Percentiles rank a stretch among this genome's conserved stretches.
Evolutionary conservation across 2,329 filamentous ascomycete species (phyloP).

Genomic region (Bipolaris bicolor): DNA sequence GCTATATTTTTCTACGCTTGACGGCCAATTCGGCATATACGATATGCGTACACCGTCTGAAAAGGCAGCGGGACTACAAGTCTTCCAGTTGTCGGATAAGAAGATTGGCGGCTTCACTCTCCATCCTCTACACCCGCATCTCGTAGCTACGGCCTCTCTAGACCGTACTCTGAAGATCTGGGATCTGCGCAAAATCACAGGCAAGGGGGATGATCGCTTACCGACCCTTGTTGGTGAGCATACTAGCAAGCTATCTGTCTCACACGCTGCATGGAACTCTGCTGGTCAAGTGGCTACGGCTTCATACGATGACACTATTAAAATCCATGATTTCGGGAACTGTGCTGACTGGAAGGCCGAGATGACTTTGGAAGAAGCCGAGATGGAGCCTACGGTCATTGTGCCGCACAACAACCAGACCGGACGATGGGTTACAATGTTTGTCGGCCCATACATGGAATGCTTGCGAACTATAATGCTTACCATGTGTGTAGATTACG

Average conservation of each 20-base stretch:
- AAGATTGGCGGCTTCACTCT: slow-evolving; percentile 95
- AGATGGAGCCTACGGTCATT: slow-evolving; percentile 71
- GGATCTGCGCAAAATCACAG: slow-evolving; percentile 82
- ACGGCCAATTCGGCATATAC: slow-evolving; percentile 79
- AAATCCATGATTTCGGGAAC: slow-evolving; percentile 79
- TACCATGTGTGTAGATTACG: slow-evolving; percentile 59
- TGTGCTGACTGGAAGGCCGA: slow-evolving; percentile 57
- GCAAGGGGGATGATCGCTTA: slow-evolving; percentile 63
- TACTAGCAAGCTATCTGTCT: slow-evolving; percentile 81
- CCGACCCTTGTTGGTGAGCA: slow-evolving; percentile 82
- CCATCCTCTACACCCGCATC: slow-evolving; percentile 78
- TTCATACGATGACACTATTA: slow-evolving; percentile 93
- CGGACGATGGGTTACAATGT: slow-evolving; percentile 89
- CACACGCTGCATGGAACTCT: slow-evolving; percentile 87
- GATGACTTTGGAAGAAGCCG: slow-evolving; percentile 63
- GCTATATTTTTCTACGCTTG: slow-evolving; percentile 85
- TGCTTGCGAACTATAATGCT: slow-evolving; percentile 19
- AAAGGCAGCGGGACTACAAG: slow-evolving; percentile 59
- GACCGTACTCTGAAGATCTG: slow-evolving; percentile 90
- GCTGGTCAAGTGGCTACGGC: slow-evolving; percentile 88
- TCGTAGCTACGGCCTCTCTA: slow-evolving; percentile 86
- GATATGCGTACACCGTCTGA: slow-evolving; percentile 69
- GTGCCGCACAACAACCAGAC: slow-evolving; percentile 95
- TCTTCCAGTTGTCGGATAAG: slow-evolving; percentile 82
- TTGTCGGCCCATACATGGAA: slow-evolving; percentile 29